These are phyloP conservation scores for Trichoderma sp. DNA, from an alignment of 2,329 filamentous ascomycete species.

Conservation along the genomic window DNA sequence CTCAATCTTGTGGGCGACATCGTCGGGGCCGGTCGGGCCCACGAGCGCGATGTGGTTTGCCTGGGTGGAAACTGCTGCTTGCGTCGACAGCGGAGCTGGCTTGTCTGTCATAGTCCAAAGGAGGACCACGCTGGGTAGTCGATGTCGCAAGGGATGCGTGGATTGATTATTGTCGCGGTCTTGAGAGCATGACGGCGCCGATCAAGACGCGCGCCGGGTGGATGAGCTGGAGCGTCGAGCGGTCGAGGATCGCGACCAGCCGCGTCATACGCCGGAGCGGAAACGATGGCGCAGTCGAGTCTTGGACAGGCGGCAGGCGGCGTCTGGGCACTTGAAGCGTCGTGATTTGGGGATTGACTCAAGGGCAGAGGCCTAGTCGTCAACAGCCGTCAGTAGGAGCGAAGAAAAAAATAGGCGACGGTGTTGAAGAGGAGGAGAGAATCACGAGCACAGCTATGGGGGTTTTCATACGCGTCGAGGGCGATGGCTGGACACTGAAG, in stretches of 20 bases:
- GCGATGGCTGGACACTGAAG: slow-evolving; percentile 26
- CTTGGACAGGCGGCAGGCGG: slow-evolving; percentile 1
- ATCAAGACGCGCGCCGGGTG: slow-evolving; percentile 40
- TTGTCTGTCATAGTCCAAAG: slow-evolving; percentile 62
- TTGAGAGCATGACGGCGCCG: slow-evolving; percentile 59
- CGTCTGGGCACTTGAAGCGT: slow-evolving; percentile 3
- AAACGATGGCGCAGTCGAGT: background rate
- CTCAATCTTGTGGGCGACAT: slow-evolving; percentile 49
- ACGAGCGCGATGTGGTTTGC: slow-evolving; percentile 38
- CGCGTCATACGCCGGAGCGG: slow-evolving; percentile 20
- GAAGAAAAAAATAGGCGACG: background rate
- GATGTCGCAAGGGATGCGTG: slow-evolving; percentile 38
- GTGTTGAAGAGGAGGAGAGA: background rate
- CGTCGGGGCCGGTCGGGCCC: slow-evolving; percentile 37
- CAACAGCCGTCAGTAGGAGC: slow-evolving; percentile 5
- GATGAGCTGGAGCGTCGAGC: background rate
- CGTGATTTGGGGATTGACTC: slow-evolving; percentile 3
- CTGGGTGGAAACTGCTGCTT: slow-evolving; percentile 56
- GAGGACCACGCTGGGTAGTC: slow-evolving; percentile 42
- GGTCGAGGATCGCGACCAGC: slow-evolving; percentile 19
- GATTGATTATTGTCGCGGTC: slow-evolving; percentile 49
- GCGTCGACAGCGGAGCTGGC: slow-evolving; percentile 51
- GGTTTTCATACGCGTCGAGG: slow-evolving; percentile 24
- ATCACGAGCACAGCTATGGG: slow-evolving; percentile 21
- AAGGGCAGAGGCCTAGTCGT: slow-evolving; percentile 7